Evolutionary conservation across 1,284 basidiomycete genomes (phyloP).

Genomic region (Schizopora paradoxa): DNA sequence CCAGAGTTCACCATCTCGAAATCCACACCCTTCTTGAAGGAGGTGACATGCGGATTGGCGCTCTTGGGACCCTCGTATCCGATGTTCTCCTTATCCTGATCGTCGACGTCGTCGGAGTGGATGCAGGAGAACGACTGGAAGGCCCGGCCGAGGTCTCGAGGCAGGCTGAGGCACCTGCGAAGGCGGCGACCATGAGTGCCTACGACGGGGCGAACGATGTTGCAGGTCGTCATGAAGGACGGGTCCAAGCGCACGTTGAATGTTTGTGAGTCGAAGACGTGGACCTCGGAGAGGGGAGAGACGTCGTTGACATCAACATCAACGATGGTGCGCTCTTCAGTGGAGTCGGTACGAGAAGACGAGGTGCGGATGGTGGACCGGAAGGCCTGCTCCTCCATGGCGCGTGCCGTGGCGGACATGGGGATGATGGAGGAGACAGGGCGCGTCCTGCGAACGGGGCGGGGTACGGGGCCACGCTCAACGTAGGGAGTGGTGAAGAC

Average conservation of each 20-base stretch:
- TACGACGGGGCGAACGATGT: conserved; percentile 6
- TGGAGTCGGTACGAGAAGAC: neutral
- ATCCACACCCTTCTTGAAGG: neutral
- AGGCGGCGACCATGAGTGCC: neutral
- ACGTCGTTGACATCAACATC: too few species aligned
- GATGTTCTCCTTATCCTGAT: neutral
- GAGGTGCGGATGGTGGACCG: neutral
- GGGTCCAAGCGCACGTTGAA: conserved; percentile 6
- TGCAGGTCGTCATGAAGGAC: conserved; percentile 7
- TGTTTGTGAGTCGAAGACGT: conserved; percentile 1
- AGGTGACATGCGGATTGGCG: neutral
- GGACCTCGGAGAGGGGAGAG: conserved; percentile 2
- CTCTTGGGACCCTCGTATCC: neutral
- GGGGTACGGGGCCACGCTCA: too few species aligned
- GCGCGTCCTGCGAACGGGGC: too few species aligned
- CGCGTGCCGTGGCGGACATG: neutral
- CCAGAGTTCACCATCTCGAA: neutral
- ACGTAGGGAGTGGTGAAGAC: too few species aligned
- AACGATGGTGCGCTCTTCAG: conserved; percentile 1
- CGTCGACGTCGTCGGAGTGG: neutral
- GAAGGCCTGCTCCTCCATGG: neutral
- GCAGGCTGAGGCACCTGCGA: neutral
- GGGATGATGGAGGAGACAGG: neutral
- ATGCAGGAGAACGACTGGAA: neutral
- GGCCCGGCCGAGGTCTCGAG: neutral